phyloP scores from a whole-genome alignment of 2,329 filamentous ascomycete species.

The Penicillium sp. region DNA sequence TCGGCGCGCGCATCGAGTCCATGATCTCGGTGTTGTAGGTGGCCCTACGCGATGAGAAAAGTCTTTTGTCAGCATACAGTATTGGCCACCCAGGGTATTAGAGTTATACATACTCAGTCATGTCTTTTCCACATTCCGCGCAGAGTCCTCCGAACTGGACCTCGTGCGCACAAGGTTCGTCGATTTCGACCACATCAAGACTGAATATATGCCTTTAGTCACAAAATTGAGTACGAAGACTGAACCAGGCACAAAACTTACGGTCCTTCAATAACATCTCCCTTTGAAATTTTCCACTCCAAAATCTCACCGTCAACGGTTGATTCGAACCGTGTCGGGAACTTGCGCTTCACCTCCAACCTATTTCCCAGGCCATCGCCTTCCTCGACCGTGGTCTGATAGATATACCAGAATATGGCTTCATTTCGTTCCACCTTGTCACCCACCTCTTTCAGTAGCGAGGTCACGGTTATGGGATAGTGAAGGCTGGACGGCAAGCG shows the following conservation, averaged over 20 bases:
- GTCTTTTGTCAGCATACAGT: slow-evolving; percentile 9
- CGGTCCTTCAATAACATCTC: slow-evolving; percentile 49
- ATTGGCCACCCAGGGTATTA: background rate
- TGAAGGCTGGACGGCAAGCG: slow-evolving; percentile 64
- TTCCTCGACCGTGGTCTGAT: slow-evolving; percentile 72
- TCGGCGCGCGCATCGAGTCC: slow-evolving; percentile 83
- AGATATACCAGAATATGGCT: slow-evolving; percentile 83
- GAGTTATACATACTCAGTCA: slow-evolving; percentile 69
- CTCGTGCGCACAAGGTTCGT: slow-evolving; percentile 89
- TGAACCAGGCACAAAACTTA: slow-evolving; percentile 31
- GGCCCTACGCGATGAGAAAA: slow-evolving; percentile 46
- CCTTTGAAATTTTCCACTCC: slow-evolving; percentile 70
- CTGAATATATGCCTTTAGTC: slow-evolving; percentile 38
- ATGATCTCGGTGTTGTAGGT: slow-evolving; percentile 80
- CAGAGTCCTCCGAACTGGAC: slow-evolving; percentile 91
- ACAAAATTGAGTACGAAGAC: background rate
- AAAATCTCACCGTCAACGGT: slow-evolving; percentile 79
- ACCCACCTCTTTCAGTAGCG: slow-evolving; percentile 75
- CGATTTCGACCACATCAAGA: slow-evolving; percentile 70
- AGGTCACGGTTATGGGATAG: slow-evolving; percentile 92
- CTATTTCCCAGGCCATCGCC: slow-evolving; percentile 75
- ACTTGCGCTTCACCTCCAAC: slow-evolving; percentile 69
- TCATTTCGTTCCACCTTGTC: slow-evolving; percentile 77
- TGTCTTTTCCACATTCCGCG: slow-evolving; percentile 90
- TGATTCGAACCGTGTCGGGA: slow-evolving; percentile 79